phyloP scores from a whole-genome alignment of 1,284 basidiomycete species.

The Microbotryum lychnidis-dioicae region DNA sequence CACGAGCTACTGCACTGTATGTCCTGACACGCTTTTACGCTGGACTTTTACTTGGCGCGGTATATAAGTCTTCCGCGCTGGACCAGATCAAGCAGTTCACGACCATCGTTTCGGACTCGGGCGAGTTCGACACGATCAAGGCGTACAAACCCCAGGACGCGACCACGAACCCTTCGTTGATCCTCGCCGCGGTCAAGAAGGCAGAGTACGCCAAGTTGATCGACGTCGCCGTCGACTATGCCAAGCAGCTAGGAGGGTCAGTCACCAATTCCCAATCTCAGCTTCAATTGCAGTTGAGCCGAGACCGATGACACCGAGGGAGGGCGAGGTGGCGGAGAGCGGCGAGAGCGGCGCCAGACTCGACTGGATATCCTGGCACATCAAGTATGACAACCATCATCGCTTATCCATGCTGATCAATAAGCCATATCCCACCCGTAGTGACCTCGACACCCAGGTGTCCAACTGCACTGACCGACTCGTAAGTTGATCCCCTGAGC shows the following conservation, averaged over 20 bases:
- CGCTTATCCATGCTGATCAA: too few relatives aligned
- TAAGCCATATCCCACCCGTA: slow-evolving; percentile 5
- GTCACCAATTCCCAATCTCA: slow-evolving; percentile 22
- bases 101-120: slow-evolving; percentile 67
- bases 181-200: slow-evolving; percentile 89
- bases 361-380: too few relatives aligned
- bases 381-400: too few relatives aligned
- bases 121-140: slow-evolving; percentile 56
- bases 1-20: too few relatives aligned
- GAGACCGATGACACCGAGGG: too few relatives aligned
- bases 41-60: too few relatives aligned
- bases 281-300: neutral
- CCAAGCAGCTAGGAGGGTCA: slow-evolving; percentile 65
- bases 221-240: slow-evolving; percentile 71
- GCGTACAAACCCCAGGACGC: slow-evolving; percentile 89
- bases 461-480: slow-evolving; percentile 79
- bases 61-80: slow-evolving; percentile 50
- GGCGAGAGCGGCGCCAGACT: too few relatives aligned
- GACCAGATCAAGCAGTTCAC: slow-evolving; percentile 81
- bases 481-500: slow-evolving; percentile 45
- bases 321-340: too few relatives aligned
- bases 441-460: slow-evolving; percentile 60
- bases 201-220: slow-evolving; percentile 75
- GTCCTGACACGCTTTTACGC: too few relatives aligned
- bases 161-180: slow-evolving; percentile 79